Conservation (phyloP, 768 basidiomycete species). For the Epithele typhae region DNA sequence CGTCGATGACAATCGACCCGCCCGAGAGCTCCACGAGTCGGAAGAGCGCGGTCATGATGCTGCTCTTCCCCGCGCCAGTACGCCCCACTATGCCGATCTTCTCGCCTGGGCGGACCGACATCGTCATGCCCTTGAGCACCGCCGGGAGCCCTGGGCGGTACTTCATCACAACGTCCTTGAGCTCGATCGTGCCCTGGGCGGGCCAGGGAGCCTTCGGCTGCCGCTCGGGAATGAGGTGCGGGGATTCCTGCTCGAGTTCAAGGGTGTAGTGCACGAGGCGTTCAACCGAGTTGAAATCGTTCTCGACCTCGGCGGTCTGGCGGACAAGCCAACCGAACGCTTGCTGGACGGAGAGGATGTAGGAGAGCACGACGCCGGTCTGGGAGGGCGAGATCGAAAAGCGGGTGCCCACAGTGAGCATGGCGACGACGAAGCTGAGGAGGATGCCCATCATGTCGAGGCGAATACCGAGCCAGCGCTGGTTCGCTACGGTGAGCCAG, state of each 20-base stretch:
- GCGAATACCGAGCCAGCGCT: conserved; percentile 88
- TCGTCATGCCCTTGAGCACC: conserved; percentile 78
- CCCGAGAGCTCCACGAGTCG: conserved; percentile 76
- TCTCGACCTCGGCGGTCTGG: conserved; percentile 83
- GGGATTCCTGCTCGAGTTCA: conserved; percentile 78
- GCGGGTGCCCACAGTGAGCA: conserved; percentile 72
- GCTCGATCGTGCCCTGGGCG: conserved; percentile 60
- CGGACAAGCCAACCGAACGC: conserved; percentile 72
- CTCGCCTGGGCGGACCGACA: conserved; percentile 71
- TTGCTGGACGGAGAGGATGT: conserved; percentile 77
- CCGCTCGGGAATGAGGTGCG: conserved; percentile 57
- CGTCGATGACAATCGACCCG: conserved; percentile 78
- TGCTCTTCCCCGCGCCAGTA: conserved; percentile 87
- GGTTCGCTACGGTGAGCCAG: conserved; percentile 82
- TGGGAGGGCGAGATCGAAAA: conserved; percentile 75
- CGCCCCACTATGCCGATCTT: conserved; percentile 90
- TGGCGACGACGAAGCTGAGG: conserved; percentile 72
- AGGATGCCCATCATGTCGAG: conserved; percentile 79
- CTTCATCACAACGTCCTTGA: conserved; percentile 71
- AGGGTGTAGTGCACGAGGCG: conserved; percentile 80
- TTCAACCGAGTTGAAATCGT: conserved; percentile 91
- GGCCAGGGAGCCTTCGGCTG: conserved; percentile 73
- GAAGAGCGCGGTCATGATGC: conserved; percentile 85
- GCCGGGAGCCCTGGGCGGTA: conserved; percentile 87
- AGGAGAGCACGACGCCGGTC: conserved; percentile 73